phyloP scores from a whole-genome alignment of 495 filamentous ascomycete species.

The Penicilliopsis zonata region DNA sequence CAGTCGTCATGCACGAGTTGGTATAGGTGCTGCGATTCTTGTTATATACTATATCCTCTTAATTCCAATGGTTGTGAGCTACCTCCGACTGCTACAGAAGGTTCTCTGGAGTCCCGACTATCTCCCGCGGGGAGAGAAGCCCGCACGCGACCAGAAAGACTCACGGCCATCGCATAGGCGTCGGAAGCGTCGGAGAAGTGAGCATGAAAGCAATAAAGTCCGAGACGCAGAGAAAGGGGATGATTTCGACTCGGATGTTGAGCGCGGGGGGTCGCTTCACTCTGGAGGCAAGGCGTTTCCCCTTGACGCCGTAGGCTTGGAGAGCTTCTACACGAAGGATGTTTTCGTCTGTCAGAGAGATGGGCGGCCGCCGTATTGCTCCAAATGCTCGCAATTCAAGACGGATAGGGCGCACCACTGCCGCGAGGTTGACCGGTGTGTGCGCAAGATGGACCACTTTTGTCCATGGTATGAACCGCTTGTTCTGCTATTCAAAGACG shows the following conservation, averaged over 20 bases:
- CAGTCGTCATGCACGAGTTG: constrained; percentile 26
- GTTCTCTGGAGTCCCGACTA: constrained; percentile 60
- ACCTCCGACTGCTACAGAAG: constrained; percentile 52
- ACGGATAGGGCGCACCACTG: constrained; percentile 78
- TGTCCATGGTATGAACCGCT: constrained; percentile 60
- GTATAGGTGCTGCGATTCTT: constrained; percentile 55
- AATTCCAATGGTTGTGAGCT: constrained; percentile 50
- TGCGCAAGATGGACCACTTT: constrained; percentile 85
- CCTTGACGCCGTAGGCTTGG: constrained; percentile 21
- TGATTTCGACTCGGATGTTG: neutral
- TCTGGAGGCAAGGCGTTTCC: constrained; percentile 9
- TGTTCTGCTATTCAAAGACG: neutral
- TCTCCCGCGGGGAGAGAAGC: constrained; percentile 41
- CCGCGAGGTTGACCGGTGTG: constrained; percentile 66
- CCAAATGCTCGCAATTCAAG: constrained; percentile 69
- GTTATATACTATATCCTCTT: constrained; percentile 61
- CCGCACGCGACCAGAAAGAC: constrained; percentile 8
- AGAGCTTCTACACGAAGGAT: constrained; percentile 63
- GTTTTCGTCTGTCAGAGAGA: constrained; percentile 71
- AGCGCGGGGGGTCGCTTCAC: neutral
- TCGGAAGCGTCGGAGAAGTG: constrained; percentile 2
- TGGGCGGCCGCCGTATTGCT: constrained; percentile 73
- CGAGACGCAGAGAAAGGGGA: constrained; percentile 13
- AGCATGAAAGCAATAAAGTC: constrained; percentile 7
- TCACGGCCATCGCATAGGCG: constrained; percentile 6